Percentiles rank a stretch among this genome's conserved stretches.
phyloP scores from a whole-genome alignment of 2,329 filamentous ascomycete species.

The Fusarium mundagurra region DNA sequence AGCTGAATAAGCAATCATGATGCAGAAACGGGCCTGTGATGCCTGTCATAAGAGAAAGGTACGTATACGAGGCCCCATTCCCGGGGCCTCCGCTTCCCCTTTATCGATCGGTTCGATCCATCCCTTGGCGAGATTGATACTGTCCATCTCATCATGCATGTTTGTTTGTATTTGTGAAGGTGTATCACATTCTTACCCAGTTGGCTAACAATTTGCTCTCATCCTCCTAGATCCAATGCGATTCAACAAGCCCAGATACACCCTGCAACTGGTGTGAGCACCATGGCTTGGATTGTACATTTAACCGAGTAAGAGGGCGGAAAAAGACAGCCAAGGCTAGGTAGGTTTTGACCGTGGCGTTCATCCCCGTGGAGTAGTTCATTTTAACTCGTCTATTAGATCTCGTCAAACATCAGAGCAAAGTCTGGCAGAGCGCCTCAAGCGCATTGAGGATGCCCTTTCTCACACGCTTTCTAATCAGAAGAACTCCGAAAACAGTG shows the following conservation, averaged over 20 bases:
- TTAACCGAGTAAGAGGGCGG: slow-evolving; percentile 38
- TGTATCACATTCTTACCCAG: not conserved
- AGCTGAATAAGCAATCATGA: slow-evolving; percentile 6
- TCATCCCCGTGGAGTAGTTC: not conserved
- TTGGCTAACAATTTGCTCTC: not conserved
- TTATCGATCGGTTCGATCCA: not conserved
- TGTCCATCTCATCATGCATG: not conserved
- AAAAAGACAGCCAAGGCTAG: slow-evolving; percentile 28
- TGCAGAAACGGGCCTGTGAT: slow-evolving; percentile 36
- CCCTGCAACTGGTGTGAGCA: slow-evolving; percentile 41
- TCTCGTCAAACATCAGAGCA: slow-evolving; percentile 23
- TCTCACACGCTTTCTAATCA: slow-evolving; percentile 27
- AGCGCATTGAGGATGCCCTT: slow-evolving; percentile 34
- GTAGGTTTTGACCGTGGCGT: slow-evolving; percentile 6
- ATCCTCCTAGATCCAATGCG: slow-evolving; percentile 35
- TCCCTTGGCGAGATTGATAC: slow-evolving; percentile 3
- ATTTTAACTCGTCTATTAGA: not conserved
- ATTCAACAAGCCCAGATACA: slow-evolving; percentile 4
- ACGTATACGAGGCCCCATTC: slow-evolving; percentile 13
- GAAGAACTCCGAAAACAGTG: not conserved
- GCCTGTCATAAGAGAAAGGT: slow-evolving; percentile 40
- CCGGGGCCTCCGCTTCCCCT: not conserved
- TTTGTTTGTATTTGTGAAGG: not conserved
- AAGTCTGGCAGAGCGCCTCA: slow-evolving; percentile 34
- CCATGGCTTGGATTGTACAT: slow-evolving; percentile 37